Evolutionary conservation across 306 rosid genomes (phyloP).

Genomic region (Elaeagnus macrophylla): DNA sequence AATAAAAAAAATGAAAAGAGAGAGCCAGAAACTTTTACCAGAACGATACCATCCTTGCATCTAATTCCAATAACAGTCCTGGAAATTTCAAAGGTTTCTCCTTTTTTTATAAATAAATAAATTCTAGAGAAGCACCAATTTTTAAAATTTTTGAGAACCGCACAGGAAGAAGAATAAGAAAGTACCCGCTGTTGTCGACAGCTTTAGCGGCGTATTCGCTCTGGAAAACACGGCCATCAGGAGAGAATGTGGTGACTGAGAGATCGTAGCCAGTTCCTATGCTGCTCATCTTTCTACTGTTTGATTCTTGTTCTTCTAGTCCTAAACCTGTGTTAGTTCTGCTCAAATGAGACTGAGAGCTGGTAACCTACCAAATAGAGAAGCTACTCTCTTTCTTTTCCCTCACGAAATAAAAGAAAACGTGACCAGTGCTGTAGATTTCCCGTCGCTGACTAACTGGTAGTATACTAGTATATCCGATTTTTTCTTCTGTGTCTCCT

Average conservation of each 20-base stretch:
- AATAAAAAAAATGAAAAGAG: neutral
- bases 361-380: no score
- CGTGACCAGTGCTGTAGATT: no score
- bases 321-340: no score
- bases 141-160: neutral
- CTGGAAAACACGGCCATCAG: constrained; percentile 97
- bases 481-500: no score
- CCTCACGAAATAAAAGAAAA: no score
- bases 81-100: constrained; percentile 17
- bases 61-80: constrained; percentile 97
- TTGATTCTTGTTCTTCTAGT: no score
- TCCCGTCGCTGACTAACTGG: no score
- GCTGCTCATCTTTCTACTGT: constrained; percentile 54
- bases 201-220: constrained; percentile 98
- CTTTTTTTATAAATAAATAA: neutral
- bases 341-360: no score
- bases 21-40: constrained; percentile 37
- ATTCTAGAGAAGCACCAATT: neutral
- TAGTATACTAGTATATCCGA: no score
- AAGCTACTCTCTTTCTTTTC: no score
- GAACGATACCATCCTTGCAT: constrained; percentile 88
- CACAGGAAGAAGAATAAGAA: neutral
- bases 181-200: constrained; percentile 92
- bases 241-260: constrained; percentile 95
- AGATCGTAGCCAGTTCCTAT: constrained; percentile 98